phyloP scores from a whole-genome alignment of 257 asterid genomes.

The Capsicum baccatum region DNA sequence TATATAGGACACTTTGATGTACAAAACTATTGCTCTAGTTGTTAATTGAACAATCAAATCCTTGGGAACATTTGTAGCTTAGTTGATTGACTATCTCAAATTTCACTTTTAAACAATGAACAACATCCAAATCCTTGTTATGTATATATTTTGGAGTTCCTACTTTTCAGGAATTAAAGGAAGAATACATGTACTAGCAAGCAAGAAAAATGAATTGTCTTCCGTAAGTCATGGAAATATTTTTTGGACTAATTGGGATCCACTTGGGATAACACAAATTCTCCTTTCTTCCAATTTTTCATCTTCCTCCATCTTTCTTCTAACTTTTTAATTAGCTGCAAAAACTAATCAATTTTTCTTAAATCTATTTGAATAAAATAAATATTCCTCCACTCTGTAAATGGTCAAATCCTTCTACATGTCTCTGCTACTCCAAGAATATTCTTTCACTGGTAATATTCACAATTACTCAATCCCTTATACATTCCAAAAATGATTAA shows the following conservation, averaged over 20 bases:
- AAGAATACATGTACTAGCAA: background rate
- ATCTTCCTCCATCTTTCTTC: slow-evolving; percentile 19
- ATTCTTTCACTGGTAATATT: slow-evolving; percentile 15
- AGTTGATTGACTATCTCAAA: too few relatives aligned
- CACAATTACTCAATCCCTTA: background rate
- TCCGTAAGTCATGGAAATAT: slow-evolving; percentile 8
- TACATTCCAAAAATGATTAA: background rate
- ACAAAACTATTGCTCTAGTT: background rate
- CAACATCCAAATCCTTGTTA: background rate
- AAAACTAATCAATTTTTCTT: background rate
- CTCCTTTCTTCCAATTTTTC: background rate
- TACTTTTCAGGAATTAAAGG: background rate
- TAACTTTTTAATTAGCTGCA: background rate
- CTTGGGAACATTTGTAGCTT: too few relatives aligned
- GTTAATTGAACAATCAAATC: background rate
- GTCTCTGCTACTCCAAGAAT: slow-evolving; percentile 25
- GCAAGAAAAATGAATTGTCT: background rate
- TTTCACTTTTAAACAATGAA: too few relatives aligned
- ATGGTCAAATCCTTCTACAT: background rate
- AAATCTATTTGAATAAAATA: background rate
- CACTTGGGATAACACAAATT: slow-evolving; percentile 28
- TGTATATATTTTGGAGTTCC: background rate
- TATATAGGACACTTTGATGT: background rate
- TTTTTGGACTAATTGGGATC: slow-evolving; percentile 22
- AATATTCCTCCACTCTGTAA: slow-evolving; percentile 9